phyloP scores from a whole-genome alignment of 73 alveolate genomes.

The Paramecium caudatum region DNA sequence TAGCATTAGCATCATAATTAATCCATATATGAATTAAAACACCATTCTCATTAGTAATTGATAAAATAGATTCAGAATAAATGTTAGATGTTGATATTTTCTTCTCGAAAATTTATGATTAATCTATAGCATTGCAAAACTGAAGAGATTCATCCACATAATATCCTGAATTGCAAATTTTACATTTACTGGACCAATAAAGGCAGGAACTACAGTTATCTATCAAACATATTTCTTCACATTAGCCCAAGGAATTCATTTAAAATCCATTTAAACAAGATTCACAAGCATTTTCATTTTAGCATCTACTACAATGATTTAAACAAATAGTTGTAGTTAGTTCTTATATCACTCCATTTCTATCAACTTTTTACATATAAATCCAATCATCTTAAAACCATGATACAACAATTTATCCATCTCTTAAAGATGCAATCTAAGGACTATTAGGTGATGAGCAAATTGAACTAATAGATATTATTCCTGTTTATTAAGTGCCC shows the following conservation, averaged over 20 bases:
- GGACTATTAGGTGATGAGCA: neutral
- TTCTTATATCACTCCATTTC: slow-evolving; percentile 1
- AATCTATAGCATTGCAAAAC: neutral
- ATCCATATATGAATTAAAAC: neutral
- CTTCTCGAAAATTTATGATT: neutral
- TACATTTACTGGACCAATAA: slow-evolving; percentile 8
- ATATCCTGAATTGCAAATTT: neutral
- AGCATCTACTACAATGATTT: neutral
- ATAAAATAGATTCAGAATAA: too few relatives aligned
- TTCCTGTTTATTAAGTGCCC: slow-evolving; percentile 11
- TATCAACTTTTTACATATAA: neutral
- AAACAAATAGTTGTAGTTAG: neutral
- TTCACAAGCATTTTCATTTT: neutral
- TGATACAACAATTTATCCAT: slow-evolving; percentile 1
- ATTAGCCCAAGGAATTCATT: neutral
- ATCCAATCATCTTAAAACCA: neutral
- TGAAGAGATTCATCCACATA: neutral
- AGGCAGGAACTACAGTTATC: neutral
- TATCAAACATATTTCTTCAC: slow-evolving; percentile 5
- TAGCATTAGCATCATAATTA: neutral
- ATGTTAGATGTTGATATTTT: too few relatives aligned
- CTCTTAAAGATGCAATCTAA: neutral
- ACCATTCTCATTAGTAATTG: neutral
- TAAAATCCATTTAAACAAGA: neutral
- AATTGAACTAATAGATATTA: neutral